Evolutionary conservation across 73 alveolate species (phyloP).

Genomic region (Stentor coeruleus): DNA sequence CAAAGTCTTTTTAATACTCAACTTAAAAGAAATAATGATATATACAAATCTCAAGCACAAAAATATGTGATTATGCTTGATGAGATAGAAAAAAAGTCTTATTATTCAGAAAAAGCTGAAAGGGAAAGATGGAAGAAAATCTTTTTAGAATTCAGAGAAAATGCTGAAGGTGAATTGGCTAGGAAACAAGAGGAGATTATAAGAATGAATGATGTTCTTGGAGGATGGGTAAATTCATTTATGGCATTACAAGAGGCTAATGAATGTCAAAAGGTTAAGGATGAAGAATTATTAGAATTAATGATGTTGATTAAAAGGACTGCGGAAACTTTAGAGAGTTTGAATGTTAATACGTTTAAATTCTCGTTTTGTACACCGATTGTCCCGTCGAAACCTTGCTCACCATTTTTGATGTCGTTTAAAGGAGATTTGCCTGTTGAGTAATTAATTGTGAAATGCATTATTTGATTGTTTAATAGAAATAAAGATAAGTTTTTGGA

Average conservation of each 20-base stretch:
- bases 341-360: no score
- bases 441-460: no score
- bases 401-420: no score
- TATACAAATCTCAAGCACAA: conserved; percentile 1
- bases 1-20: conserved; percentile 1
- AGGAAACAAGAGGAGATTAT: conserved; percentile 4
- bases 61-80: background rate
- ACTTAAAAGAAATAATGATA: conserved; percentile 1
- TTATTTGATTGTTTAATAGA: no score
- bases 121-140: background rate
- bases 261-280: no score
- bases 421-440: no score
- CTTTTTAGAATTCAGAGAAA: background rate
- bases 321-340: no score
- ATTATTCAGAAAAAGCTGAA: background rate
- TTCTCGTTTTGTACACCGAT: no score
- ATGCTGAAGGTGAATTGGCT: background rate
- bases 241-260: conserved; percentile 19
- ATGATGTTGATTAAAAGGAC: no score
- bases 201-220: background rate
- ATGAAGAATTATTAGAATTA: no score
- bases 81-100: background rate
- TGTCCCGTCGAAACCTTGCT: no score
- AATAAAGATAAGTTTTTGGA: no score
- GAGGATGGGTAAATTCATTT: background rate